These are phyloP conservation scores for Phytophthora europaea DNA, from an alignment of 352 stramenopile species.

Conservation along the genomic window DNA sequence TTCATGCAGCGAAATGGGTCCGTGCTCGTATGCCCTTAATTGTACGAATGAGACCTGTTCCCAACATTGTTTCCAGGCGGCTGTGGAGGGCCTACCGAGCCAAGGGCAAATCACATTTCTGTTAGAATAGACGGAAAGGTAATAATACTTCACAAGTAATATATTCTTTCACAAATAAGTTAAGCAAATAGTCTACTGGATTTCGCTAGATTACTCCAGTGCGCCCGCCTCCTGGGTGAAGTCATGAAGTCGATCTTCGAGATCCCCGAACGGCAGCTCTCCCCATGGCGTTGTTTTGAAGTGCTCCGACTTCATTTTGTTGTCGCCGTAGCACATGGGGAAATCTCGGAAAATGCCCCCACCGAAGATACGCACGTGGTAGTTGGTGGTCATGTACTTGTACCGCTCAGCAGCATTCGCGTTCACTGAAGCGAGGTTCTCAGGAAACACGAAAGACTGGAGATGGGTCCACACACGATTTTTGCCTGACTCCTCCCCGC, in stretches of 20 bases:
- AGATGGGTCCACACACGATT: slow-evolving; percentile 37
- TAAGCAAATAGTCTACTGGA: slow-evolving; percentile 7
- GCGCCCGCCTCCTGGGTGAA: slow-evolving; percentile 21
- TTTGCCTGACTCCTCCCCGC: slow-evolving; percentile 15
- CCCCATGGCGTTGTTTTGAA: slow-evolving; percentile 26
- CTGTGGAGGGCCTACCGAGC: too few species aligned
- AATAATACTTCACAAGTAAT: not conserved
- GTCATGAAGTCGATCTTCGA: slow-evolving; percentile 28
- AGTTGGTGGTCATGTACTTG: slow-evolving; percentile 32
- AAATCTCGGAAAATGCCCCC: slow-evolving; percentile 21
- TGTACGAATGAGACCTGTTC: too few species aligned
- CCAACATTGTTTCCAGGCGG: too few species aligned
- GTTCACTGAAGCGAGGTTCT: slow-evolving; percentile 11
- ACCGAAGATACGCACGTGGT: slow-evolving; percentile 32
- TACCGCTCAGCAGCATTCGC: slow-evolving; percentile 18
- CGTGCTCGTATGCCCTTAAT: not conserved
- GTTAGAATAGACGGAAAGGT: too few species aligned
- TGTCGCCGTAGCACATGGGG: slow-evolving; percentile 37
- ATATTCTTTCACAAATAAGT: slow-evolving; percentile 9
- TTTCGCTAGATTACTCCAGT: slow-evolving; percentile 13
- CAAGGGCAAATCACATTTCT: too few species aligned
- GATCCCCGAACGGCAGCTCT: slow-evolving; percentile 23
- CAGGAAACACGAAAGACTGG: slow-evolving; percentile 37
- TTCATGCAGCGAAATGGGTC: slow-evolving; percentile 8
- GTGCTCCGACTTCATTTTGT: slow-evolving; percentile 35